Evolutionary conservation across 192 early-diverging fungal genomes (phyloP).

Genomic region (Rhizophagus clarus): DNA sequence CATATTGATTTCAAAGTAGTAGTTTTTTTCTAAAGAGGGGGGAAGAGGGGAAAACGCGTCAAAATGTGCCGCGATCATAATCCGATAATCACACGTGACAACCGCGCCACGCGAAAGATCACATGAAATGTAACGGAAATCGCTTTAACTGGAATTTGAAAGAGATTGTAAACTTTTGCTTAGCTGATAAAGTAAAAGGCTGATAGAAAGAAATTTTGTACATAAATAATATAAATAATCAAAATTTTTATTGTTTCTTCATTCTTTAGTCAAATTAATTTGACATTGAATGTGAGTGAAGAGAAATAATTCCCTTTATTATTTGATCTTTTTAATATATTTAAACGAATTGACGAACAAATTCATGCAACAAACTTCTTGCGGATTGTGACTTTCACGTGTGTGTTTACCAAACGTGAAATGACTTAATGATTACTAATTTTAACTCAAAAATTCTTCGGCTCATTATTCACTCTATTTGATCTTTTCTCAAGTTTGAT

Average conservation of each 20-base stretch:
- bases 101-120: neutral
- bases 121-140: neutral
- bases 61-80: neutral
- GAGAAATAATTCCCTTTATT: too few species aligned
- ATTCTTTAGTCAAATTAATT: too few species aligned
- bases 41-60: neutral
- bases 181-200: too few species aligned
- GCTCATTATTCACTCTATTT: too few species aligned
- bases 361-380: neutral
- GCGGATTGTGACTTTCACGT: neutral
- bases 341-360: too few species aligned
- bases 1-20: neutral
- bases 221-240: too few species aligned
- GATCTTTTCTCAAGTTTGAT: neutral
- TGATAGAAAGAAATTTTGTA: too few species aligned
- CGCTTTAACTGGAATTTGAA: too few species aligned
- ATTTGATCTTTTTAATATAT: too few species aligned
- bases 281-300: too few species aligned
- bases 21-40: neutral
- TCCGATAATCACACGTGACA: neutral
- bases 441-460: neutral
- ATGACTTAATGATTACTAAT: neutral
- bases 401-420: neutral
- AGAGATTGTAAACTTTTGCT: too few species aligned
- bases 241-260: too few species aligned